Evolutionary conservation across 2,329 filamentous ascomycete genomes (phyloP).

Genomic region (Mollisia scopiformis): DNA sequence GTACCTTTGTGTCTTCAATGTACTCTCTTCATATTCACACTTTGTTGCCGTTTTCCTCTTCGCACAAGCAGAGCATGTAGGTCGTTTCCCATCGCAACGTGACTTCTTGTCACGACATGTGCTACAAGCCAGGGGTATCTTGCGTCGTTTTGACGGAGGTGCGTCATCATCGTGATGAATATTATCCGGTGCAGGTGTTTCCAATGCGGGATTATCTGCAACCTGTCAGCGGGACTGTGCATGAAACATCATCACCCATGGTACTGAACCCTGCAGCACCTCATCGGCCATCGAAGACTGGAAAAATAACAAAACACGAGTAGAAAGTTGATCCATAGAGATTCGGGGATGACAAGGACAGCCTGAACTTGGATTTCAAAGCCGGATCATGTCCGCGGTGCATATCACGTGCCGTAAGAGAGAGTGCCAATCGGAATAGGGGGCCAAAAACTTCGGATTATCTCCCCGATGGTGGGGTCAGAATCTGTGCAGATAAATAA

Average conservation of each 20-base stretch:
- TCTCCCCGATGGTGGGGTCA: constrained; percentile 1
- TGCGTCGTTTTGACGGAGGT: background rate
- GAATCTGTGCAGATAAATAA: background rate
- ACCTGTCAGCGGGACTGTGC: background rate
- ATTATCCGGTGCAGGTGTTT: background rate
- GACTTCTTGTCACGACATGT: background rate
- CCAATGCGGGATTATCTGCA: background rate
- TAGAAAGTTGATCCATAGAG: background rate
- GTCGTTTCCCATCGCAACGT: constrained; percentile 1
- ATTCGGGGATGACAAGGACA: background rate
- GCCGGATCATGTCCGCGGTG: background rate
- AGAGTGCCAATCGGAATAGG: background rate
- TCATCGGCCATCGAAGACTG: background rate
- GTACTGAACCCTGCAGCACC: background rate
- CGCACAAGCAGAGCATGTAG: background rate
- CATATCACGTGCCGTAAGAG: background rate
- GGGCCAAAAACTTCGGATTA: background rate
- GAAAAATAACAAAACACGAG: background rate
- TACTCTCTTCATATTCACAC: background rate
- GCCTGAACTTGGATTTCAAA: background rate
- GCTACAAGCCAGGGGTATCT: constrained; percentile 1
- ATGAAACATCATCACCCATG: background rate
- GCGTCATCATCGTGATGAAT: background rate
- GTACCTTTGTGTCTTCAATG: background rate
- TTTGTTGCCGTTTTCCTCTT: background rate